These are phyloP conservation scores for Peronosclerospora sorghi DNA, from an alignment of 352 stramenopile species.

Conservation along the genomic window DNA sequence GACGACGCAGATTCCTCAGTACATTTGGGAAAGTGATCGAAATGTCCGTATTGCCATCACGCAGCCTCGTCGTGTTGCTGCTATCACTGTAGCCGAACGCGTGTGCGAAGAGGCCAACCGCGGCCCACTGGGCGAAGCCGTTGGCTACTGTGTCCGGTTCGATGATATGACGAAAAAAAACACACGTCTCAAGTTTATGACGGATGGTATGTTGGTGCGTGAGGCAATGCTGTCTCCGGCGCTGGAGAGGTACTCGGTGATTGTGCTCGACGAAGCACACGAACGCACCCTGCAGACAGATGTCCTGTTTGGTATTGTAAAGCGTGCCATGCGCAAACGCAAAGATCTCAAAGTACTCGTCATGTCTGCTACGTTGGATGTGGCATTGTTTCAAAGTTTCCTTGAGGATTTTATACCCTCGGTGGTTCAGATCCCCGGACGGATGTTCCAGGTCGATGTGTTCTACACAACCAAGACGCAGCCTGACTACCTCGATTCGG, in stretches of 20 bases:
- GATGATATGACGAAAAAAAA: constrained; percentile 84
- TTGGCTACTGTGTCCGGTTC: constrained; percentile 92
- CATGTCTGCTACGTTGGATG: constrained; percentile 97
- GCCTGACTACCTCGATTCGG: constrained; percentile 85
- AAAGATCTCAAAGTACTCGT: constrained; percentile 91
- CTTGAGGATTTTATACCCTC: constrained; percentile 82
- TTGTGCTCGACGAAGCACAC: constrained; percentile 83
- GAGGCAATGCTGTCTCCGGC: constrained; percentile 65
- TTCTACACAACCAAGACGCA: constrained; percentile 84
- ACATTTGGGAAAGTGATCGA: constrained; percentile 61
- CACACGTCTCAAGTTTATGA: constrained; percentile 93
- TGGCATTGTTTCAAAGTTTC: constrained; percentile 89
- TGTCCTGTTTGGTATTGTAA: constrained; percentile 85
- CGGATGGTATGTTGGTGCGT: constrained; percentile 87
- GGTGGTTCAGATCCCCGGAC: constrained; percentile 81
- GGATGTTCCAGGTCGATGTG: constrained; percentile 85
- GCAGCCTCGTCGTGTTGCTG: constrained; percentile 69
- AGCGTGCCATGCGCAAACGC: constrained; percentile 68
- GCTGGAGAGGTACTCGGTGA: constrained; percentile 68
- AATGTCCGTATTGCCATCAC: constrained; percentile 60
- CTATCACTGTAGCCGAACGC: constrained; percentile 75
- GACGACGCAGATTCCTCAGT: constrained; percentile 86
- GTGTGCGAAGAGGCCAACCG: constrained; percentile 57
- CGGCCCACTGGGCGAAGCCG: constrained; percentile 36
- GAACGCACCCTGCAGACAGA: constrained; percentile 84